Base-by-base conservation (phyloP, 148 eudicot genomes). In the Rhododendron simsii region DNA sequence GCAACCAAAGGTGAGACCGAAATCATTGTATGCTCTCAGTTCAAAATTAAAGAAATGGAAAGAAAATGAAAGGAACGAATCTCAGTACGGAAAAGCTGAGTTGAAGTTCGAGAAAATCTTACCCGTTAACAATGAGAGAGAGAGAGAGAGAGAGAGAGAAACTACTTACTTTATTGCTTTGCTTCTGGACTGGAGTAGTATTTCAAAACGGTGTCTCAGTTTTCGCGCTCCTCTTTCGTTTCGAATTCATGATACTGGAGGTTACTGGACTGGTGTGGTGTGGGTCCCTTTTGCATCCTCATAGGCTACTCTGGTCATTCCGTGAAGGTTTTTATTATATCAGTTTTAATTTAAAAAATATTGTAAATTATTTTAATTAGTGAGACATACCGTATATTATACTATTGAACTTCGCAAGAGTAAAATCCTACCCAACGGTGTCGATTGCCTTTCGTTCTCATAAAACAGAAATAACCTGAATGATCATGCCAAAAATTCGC, bases 261-360 rank as follows among this genome's bases (percentile, higher is more conserved):
- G 53, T 37, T 92, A 98, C 7, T 91, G 45, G 35, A 98, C 7
- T 91, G 45, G 35, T 78, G 91, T 37, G 99, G 89, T 63, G 81
- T 92, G 83, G 86, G 91, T 63, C 44, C 79, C 61, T 77, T 81
- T 89, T 88, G 59, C 50, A 47, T 47, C 50, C 50, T 2, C 12
- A 47, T 47, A 47, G 50, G 11, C 11, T 47, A 1, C 50, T 47
- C 11, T 47, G 12, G 50, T 9, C 12, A 47, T 41, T 41, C 45
- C 8, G 45, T 1, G 6, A 41, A 6, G 41, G 1, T 33, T 33
- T 39, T 39, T 39, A 39, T 39, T 41, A 41, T 41, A 41, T 41
- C 7, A 41, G 1, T 0, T 41, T 41, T 6, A 41, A 6, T 41
- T 41, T 41, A 41, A 41, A 41, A 41, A 6, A 0, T 41, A 41